Percentiles rank a stretch among this genome's conserved stretches.
Conservation (phyloP, 441 rosid species). For the Hura crepitans region DNA sequence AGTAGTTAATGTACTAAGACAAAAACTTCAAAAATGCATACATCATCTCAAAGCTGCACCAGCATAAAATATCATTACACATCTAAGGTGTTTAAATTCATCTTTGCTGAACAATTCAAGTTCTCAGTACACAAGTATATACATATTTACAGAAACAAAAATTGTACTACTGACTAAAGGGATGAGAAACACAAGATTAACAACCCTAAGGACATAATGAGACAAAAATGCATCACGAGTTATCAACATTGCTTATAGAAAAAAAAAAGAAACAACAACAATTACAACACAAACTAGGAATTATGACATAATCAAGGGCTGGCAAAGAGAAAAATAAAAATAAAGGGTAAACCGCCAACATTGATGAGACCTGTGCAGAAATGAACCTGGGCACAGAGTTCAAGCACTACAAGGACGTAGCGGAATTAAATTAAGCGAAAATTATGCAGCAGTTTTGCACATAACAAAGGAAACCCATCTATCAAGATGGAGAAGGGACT, state of each 20-base stretch:
- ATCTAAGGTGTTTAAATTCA: neutral
- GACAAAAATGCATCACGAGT: neutral
- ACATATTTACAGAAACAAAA: neutral
- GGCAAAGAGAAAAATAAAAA: neutral
- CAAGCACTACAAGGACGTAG: neutral
- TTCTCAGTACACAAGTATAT: neutral
- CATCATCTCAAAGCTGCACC: neutral
- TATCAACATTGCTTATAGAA: neutral
- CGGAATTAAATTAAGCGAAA: neutral
- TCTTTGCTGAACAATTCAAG: neutral
- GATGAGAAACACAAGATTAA: conserved; percentile 3
- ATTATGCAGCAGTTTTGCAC: conserved; percentile 3
- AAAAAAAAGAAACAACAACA: neutral
- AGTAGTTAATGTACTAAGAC: conserved; percentile 13
- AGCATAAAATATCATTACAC: neutral
- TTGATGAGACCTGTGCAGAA: neutral
- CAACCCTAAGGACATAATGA: neutral
- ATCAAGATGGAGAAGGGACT: conserved; percentile 1
- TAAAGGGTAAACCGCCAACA: neutral
- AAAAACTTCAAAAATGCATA: neutral
- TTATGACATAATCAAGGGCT: neutral
- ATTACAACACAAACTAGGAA: neutral
- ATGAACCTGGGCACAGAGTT: neutral
- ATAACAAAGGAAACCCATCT: neutral
- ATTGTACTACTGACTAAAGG: neutral